Evolutionary conservation across 2,329 filamentous ascomycete genomes (phyloP), one percentile per base, ranked within the genome.

Genomic region (Bimuria novae-zelandiae): DNA sequence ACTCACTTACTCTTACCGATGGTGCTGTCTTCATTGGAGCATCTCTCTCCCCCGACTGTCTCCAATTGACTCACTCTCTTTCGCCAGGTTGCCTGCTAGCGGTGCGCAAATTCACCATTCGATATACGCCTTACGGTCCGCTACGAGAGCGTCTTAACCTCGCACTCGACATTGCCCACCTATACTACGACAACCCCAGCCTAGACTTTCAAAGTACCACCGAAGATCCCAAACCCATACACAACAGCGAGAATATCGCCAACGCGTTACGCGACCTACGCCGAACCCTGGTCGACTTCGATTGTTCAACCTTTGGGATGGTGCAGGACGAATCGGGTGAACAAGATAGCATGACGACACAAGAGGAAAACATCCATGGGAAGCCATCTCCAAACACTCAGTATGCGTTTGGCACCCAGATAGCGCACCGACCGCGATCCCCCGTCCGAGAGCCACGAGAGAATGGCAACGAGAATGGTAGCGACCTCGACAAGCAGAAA

Each of bases 1-100:
- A 48, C 2, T 65, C 65, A 4, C 59, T 68, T 25, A 57, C 56
- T 12, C 41, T 73, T 6, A 68, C 69, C 19, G 71, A 74, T 64
- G 62, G 68, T 49, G 33, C 53, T 7, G 56, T 55, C 10, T 56
- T 54, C 22, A 47, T 70, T 32, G 49, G 55, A 30, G 59, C 66
- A 12, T 44, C 52, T 8, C 46, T 69, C 45, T 52, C 64, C 0
- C 21, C 42, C 23, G 23, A 47, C 8, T 64, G 60, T 44, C 32
- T 46, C 8, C 17, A 33, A 21, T 21, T 54, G 10, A 32, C 39
- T 12, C 54, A n/a, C 22, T 14, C 46, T 47, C 54, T 48, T 39
- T 21, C 14, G 29, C 8, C 22, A 30, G 2, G 19, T 16, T 22
- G 23, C 3, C 39, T 60, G 4, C 32, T 72, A n/a, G 42, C 52